A percentile compares a stretch with the other conserved stretches of the same genome.
phyloP scores from a whole-genome alignment of 2,329 filamentous ascomycete species.

The Diaporthe citri region DNA sequence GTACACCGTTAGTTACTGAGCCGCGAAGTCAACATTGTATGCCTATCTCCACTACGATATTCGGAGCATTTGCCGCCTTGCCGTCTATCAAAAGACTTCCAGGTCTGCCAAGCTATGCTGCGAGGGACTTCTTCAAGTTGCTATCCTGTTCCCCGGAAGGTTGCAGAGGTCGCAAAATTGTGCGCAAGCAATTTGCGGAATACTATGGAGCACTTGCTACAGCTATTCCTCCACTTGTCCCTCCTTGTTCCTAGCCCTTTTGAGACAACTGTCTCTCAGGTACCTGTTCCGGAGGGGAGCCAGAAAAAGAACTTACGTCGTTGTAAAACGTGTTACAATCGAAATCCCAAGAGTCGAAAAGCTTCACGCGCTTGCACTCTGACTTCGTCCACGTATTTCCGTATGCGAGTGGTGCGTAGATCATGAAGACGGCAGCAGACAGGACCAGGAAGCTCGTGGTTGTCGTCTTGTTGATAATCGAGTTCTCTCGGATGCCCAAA shows the following conservation, averaged over 20 bases:
- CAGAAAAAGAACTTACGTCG: constrained; percentile 74
- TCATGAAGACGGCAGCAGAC: constrained; percentile 80
- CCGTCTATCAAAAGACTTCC: constrained; percentile 32
- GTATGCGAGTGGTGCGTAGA: constrained; percentile 92
- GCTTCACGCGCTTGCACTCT: constrained; percentile 88
- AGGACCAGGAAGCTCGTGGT: constrained; percentile 81
- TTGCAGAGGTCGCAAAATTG: constrained; percentile 13
- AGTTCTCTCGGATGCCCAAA: constrained; percentile 76
- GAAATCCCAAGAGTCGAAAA: constrained; percentile 94
- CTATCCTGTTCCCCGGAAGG: constrained; percentile 31
- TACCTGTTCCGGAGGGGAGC: constrained; percentile 50
- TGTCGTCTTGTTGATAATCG: constrained; percentile 79
- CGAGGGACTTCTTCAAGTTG: background rate
- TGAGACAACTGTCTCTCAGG: constrained; percentile 53
- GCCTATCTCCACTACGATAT: background rate
- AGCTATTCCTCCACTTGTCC: background rate
- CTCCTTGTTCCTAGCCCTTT: constrained; percentile 38
- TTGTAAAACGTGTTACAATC: constrained; percentile 95
- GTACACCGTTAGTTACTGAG: constrained; percentile 21
- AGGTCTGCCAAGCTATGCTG: background rate
- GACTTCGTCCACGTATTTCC: constrained; percentile 93
- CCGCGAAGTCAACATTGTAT: constrained; percentile 16
- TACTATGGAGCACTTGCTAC: constrained; percentile 32
- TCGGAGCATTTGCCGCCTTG: constrained; percentile 31
- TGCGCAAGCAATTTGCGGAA: constrained; percentile 13